Evolutionary conservation across 208 protist genomes (phyloP).

Genomic region (Trypanosoma mega): DNA sequence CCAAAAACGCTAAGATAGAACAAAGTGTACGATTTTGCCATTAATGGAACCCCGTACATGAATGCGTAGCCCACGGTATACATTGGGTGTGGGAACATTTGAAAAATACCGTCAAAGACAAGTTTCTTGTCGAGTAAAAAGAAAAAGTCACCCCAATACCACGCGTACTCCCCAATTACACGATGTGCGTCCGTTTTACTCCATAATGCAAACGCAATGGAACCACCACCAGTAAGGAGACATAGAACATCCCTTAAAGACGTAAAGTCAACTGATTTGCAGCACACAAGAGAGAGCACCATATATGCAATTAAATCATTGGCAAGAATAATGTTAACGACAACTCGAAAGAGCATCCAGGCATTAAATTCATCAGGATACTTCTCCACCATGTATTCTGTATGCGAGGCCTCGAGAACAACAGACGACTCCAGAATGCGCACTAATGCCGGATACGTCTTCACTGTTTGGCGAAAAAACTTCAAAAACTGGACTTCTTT

Average conservation of each 20-base stretch:
- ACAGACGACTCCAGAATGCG: slow-evolving; percentile 50
- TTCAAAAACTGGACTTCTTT: slow-evolving; percentile 40
- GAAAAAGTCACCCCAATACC: slow-evolving; percentile 98
- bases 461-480: slow-evolving; percentile 39
- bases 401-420: slow-evolving; percentile 42
- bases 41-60: slow-evolving; percentile 91
- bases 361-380: slow-evolving; percentile 92
- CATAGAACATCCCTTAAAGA: slow-evolving; percentile 50
- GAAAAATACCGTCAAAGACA: slow-evolving; percentile 94
- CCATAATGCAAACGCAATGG: slow-evolving; percentile 90
- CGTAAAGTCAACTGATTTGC: slow-evolving; percentile 38
- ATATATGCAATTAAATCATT: slow-evolving; percentile 90
- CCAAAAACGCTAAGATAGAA: slow-evolving; percentile 92
- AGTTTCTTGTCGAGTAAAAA: slow-evolving; percentile 92
- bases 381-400: slow-evolving; percentile 39
- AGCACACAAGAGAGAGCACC: slow-evolving; percentile 66
- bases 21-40: slow-evolving; percentile 90
- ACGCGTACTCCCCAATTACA: slow-evolving; percentile 95
- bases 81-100: slow-evolving; percentile 95
- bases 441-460: slow-evolving; percentile 16
- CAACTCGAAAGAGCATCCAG: slow-evolving; percentile 92
- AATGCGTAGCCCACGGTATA: slow-evolving; percentile 95
- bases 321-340: slow-evolving; percentile 93
- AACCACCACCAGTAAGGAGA: slow-evolving; percentile 62
- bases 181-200: slow-evolving; percentile 95